Conservation (phyloP, 2,329 filamentous ascomycete species). For the Microdochium paspali region DNA sequence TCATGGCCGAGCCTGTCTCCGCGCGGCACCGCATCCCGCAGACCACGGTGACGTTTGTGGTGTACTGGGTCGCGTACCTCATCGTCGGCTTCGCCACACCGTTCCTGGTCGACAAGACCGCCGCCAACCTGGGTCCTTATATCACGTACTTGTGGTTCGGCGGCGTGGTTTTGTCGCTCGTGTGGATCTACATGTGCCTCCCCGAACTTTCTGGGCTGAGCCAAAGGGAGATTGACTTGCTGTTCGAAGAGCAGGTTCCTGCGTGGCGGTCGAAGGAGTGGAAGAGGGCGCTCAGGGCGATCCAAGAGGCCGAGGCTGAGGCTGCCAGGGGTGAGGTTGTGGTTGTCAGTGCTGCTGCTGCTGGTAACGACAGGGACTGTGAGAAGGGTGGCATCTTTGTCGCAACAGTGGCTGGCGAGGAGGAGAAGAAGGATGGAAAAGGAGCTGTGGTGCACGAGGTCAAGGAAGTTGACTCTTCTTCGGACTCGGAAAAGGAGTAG, state of each 20-base stretch:
- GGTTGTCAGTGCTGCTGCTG: not conserved
- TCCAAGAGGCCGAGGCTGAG: not conserved
- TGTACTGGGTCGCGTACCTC: constrained; percentile 1
- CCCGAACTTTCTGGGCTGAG: not conserved
- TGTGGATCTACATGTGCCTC: not conserved
- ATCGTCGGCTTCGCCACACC: not conserved
- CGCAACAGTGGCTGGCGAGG: not conserved
- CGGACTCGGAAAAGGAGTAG: not conserved
- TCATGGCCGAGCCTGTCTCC: not conserved
- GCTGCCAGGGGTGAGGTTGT: not conserved
- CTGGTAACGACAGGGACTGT: not conserved
- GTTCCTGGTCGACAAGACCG: not conserved
- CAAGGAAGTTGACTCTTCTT: not conserved
- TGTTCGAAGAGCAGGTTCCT: not conserved
- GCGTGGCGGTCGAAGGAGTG: constrained; percentile 1
- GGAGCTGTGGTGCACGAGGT: not conserved
- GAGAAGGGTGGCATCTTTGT: not conserved
- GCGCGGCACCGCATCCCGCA: not conserved
- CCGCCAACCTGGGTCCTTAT: not conserved
- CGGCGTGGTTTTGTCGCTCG: not conserved
- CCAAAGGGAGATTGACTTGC: not conserved
- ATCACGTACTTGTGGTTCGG: not conserved
- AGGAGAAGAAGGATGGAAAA: not conserved
- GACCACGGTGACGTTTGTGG: not conserved
- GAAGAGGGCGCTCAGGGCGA: not conserved